Conservation (phyloP, 805 yeast species). For the Kuraishia ogatae region DNA sequence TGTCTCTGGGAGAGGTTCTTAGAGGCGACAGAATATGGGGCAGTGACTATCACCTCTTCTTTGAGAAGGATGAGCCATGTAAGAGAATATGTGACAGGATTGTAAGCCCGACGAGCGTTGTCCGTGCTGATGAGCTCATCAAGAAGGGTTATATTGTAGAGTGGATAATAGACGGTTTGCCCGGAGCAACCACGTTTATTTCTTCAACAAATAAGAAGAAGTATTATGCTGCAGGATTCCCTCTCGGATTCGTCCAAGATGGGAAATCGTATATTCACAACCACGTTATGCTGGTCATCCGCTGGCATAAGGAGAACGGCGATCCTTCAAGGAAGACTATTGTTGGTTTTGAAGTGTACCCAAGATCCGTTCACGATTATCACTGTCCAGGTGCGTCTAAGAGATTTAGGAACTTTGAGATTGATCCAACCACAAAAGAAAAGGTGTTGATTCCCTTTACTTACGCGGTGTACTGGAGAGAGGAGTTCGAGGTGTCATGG, state of each 20-base stretch:
- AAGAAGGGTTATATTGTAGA: constrained; percentile 68
- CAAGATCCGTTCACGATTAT: constrained; percentile 61
- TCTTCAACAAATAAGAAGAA: constrained; percentile 46
- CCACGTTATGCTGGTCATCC: constrained; percentile 72
- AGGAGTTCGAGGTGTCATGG: constrained; percentile 60
- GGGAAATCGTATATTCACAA: constrained; percentile 62
- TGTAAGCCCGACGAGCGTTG: constrained; percentile 42
- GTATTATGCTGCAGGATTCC: constrained; percentile 74
- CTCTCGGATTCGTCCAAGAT: constrained; percentile 61
- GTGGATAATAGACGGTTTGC: constrained; percentile 78
- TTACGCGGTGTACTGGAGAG: constrained; percentile 84
- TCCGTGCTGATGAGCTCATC: constrained; percentile 52
- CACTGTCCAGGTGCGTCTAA: constrained; percentile 71
- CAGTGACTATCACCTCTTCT: constrained; percentile 56
- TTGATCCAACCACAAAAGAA: constrained; percentile 33
- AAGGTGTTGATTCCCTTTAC: constrained; percentile 60
- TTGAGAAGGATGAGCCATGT: constrained; percentile 63
- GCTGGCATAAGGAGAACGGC: constrained; percentile 50
- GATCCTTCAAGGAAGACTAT: constrained; percentile 38
- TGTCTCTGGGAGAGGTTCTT: constrained; percentile 69
- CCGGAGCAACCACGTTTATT: constrained; percentile 81
- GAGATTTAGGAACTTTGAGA: constrained; percentile 45
- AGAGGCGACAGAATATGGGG: constrained; percentile 77
- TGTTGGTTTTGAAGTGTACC: constrained; percentile 88
- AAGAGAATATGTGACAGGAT: constrained; percentile 57